phyloP scores from a whole-genome alignment of 2,329 filamentous ascomycete species.

The Pseudocercospora fijiensis region DNA sequence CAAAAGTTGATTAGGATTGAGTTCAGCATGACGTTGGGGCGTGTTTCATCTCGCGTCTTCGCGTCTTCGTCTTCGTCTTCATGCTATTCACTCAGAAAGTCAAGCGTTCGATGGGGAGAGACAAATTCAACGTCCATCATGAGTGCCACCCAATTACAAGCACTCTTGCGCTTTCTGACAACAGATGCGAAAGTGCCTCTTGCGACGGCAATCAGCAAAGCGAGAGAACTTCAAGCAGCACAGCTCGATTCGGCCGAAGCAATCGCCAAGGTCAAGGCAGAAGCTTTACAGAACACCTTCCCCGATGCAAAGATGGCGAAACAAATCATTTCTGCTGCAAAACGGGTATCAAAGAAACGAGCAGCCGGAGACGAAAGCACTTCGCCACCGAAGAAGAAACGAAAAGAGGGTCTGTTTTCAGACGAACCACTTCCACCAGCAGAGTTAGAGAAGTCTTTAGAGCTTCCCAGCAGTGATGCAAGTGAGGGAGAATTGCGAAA shows the following conservation, averaged over 20 bases:
- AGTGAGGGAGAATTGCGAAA: slow-evolving; percentile 61
- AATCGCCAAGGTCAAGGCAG: slow-evolving; percentile 51
- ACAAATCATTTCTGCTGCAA: slow-evolving; percentile 58
- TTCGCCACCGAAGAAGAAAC: slow-evolving; percentile 41
- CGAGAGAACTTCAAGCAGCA: slow-evolving; percentile 54
- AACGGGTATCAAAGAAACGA: slow-evolving; percentile 58
- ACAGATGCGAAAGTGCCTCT: slow-evolving; percentile 59
- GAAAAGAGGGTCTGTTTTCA: slow-evolving; percentile 32
- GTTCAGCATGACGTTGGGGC: background rate
- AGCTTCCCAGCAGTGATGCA: slow-evolving; percentile 54
- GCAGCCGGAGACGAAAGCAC: slow-evolving; percentile 41
- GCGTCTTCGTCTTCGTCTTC: background rate
- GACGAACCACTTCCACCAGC: slow-evolving; percentile 45
- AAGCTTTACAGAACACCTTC: slow-evolving; percentile 46
- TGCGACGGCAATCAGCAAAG: slow-evolving; percentile 55
- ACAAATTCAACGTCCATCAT: slow-evolving; percentile 9
- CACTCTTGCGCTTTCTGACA: slow-evolving; percentile 57
- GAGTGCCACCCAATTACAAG: slow-evolving; percentile 33
- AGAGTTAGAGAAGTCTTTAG: slow-evolving; percentile 63
- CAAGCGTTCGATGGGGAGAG: background rate
- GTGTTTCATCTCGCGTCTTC: background rate
- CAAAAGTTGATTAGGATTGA: background rate
- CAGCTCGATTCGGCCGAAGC: slow-evolving; percentile 48
- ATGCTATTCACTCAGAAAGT: too few species aligned
- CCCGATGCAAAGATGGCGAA: slow-evolving; percentile 56